phyloP scores from a whole-genome alignment of 805 yeast genomes.

The Ogataea henricii region DNA sequence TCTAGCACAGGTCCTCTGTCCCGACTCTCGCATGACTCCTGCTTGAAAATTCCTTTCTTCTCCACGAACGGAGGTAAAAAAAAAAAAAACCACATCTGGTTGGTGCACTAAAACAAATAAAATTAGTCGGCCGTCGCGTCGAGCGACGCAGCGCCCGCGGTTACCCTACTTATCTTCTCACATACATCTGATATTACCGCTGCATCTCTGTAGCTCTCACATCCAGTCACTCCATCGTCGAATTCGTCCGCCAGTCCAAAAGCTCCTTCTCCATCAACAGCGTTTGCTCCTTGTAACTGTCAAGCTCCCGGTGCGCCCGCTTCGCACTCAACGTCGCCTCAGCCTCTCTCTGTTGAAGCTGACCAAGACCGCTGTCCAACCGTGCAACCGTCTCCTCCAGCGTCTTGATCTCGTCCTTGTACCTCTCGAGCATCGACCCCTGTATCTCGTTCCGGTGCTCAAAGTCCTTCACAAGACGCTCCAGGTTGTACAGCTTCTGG shows the following conservation, averaged over 20 bases:
- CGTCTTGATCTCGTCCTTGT: conserved; percentile 60
- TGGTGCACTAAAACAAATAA: background rate
- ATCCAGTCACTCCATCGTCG: background rate
- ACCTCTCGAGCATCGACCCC: conserved; percentile 47
- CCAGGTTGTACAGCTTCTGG: conserved; percentile 50
- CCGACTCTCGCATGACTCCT: background rate
- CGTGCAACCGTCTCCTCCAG: conserved; percentile 52
- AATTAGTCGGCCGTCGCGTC: background rate
- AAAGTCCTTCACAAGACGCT: conserved; percentile 56
- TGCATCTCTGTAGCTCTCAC: background rate
- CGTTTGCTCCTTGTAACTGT: conserved; percentile 54
- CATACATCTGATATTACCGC: background rate
- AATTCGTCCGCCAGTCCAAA: conserved; percentile 49
- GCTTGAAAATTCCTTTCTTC: background rate
- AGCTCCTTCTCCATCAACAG: conserved; percentile 58
- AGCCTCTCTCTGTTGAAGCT: conserved; percentile 46
- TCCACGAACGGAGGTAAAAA: background rate
- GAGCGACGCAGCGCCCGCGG: background rate
- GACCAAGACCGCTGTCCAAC: conserved; percentile 45
- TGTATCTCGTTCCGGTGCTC: conserved; percentile 55
- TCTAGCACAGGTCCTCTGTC: too few relatives aligned
- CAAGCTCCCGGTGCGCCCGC: conserved; percentile 57
- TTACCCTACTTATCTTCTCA: conserved; percentile 1
- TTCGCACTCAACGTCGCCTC: conserved; percentile 45
- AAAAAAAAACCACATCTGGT: background rate